These are phyloP conservation scores for Trichophyton benhamiae DNA, from an alignment of 2,329 filamentous ascomycete species.

Conservation along the genomic window DNA sequence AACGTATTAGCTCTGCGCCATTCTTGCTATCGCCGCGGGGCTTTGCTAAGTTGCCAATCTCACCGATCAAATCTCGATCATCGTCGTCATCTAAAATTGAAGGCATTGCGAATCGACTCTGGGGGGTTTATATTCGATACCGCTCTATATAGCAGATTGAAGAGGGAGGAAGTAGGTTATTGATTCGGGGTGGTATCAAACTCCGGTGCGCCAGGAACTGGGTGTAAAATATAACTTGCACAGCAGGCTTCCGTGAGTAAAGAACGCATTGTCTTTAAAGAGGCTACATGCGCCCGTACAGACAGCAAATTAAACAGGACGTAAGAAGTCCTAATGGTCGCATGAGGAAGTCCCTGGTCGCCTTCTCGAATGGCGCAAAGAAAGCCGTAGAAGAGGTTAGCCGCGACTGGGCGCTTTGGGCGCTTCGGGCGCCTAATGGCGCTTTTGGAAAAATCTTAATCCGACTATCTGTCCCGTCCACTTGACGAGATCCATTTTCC, in stretches of 20 bases:
- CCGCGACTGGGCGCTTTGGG: neutral
- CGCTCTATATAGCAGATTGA: neutral
- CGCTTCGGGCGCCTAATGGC: neutral
- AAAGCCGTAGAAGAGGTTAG: neutral
- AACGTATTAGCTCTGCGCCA: neutral
- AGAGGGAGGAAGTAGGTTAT: neutral
- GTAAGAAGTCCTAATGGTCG: neutral
- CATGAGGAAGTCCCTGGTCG: neutral
- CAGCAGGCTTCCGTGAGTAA: neutral
- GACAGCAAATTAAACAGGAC: neutral
- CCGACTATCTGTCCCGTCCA: neutral
- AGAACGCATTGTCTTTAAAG: neutral
- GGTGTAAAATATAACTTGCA: neutral
- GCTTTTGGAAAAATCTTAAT: neutral
- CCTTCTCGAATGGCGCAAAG: neutral
- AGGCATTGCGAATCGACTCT: conserved; percentile 17
- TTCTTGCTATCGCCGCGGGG: neutral
- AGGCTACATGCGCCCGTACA: neutral
- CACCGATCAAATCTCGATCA: conserved; percentile 31
- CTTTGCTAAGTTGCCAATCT: conserved; percentile 7
- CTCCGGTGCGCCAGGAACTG: neutral
- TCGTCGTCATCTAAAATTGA: conserved; percentile 30
- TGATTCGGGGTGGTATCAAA: neutral
- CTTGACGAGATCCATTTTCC: too few relatives aligned
- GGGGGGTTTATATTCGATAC: neutral